These are phyloP conservation scores for Lachancea cidri DNA, from an alignment of 805 yeast genomes.

Conservation along the genomic window DNA sequence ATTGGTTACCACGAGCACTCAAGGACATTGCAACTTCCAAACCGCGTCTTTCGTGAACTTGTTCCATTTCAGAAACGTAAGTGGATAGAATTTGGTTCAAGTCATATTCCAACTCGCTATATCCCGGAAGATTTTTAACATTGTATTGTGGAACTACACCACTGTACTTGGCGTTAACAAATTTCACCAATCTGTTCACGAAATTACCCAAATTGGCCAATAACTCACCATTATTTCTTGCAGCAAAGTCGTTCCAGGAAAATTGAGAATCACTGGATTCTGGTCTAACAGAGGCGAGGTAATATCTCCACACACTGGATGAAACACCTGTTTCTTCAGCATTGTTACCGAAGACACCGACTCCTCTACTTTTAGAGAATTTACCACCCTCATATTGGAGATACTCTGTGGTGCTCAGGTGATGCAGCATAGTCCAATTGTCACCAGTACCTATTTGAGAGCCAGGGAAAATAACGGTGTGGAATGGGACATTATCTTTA, in stretches of 20 bases:
- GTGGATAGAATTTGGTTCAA: conserved; percentile 53
- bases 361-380: conserved; percentile 94
- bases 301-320: conserved; percentile 96
- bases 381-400: conserved; percentile 97
- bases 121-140: conserved; percentile 43
- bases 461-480: conserved; percentile 96
- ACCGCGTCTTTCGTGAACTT: conserved; percentile 79
- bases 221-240: conserved; percentile 88
- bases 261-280: conserved; percentile 95
- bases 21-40: conserved; percentile 87
- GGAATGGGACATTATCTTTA: conserved; percentile 98
- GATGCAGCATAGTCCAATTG: conserved; percentile 86
- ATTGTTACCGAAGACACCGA: conserved; percentile 97
- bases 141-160: conserved; percentile 78
- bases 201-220: conserved; percentile 95
- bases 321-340: conserved; percentile 90
- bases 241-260: conserved; percentile 94
- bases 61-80: conserved; percentile 72
- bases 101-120: conserved; percentile 45
- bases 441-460: conserved; percentile 84
- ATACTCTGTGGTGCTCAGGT: conserved; percentile 91
- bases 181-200: conserved; percentile 89
- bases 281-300: conserved; percentile 87
- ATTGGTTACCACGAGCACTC: conserved; percentile 89
- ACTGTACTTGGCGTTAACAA: conserved; percentile 82